phyloP scores from a whole-genome alignment of 768 basidiomycete genomes.

The Stropharia rugosoannulata region DNA sequence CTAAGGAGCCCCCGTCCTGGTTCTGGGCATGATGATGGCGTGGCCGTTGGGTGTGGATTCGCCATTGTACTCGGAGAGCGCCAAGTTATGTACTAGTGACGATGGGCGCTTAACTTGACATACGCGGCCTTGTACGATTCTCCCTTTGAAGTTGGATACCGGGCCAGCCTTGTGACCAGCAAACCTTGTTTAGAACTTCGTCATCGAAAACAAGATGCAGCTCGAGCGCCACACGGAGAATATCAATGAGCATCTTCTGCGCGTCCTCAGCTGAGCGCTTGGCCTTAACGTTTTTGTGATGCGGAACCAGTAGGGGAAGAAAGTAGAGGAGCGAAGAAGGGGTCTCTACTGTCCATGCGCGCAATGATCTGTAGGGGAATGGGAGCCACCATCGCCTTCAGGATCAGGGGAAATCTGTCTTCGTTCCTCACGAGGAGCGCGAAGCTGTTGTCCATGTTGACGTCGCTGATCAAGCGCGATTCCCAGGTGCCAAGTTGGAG shows the following conservation, averaged over 20 bases:
- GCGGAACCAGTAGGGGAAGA: conserved; percentile 5
- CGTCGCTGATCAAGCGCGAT: conserved; percentile 20
- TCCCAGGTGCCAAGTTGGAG: conserved; percentile 31
- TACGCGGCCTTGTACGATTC: too few species aligned
- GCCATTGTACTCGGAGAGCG: conserved; percentile 62
- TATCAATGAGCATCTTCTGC: conserved; percentile 16
- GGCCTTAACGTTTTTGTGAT: not conserved
- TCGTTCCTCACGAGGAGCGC: conserved; percentile 19
- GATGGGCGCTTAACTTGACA: too few species aligned
- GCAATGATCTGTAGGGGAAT: conserved; percentile 22
- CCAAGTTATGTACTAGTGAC: too few species aligned
- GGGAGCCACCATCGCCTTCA: conserved; percentile 22
- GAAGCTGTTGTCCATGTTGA: conserved; percentile 21
- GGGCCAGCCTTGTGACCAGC: too few species aligned
- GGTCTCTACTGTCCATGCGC: conserved; percentile 18
- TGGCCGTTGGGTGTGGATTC: conserved; percentile 39
- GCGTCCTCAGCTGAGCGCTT: conserved; percentile 17
- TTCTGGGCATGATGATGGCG: conserved; percentile 27
- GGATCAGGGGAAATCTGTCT: conserved; percentile 18
- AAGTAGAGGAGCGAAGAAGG: conserved; percentile 20
- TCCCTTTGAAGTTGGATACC: too few species aligned
- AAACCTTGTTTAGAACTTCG: too few species aligned
- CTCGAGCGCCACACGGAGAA: conserved; percentile 27
- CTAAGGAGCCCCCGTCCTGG: conserved; percentile 38
- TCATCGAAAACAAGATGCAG: too few species aligned